These are phyloP conservation scores for Irpex sp. DNA, from an alignment of 1,284 basidiomycete species.

Conservation along the genomic window DNA sequence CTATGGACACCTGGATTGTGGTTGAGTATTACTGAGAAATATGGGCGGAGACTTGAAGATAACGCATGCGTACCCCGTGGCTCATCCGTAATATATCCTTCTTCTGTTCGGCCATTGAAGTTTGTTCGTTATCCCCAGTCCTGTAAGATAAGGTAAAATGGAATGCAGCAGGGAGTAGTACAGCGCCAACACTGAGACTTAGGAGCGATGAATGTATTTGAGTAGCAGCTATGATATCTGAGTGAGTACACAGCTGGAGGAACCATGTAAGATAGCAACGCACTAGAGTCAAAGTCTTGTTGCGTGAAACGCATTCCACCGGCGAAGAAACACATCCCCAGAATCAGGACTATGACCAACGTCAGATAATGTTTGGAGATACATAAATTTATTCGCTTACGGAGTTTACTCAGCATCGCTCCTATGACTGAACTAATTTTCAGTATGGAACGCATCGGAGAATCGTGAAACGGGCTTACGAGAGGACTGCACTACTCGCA, in stretches of 20 bases:
- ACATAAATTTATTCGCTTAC: slow-evolving; percentile 35
- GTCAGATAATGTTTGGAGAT: too few relatives aligned
- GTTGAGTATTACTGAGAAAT: not conserved
- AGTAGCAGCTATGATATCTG: slow-evolving; percentile 51
- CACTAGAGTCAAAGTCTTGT: slow-evolving; percentile 73
- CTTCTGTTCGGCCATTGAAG: slow-evolving; percentile 30
- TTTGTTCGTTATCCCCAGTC: slow-evolving; percentile 22
- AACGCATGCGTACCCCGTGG: slow-evolving; percentile 59
- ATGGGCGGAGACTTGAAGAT: not conserved
- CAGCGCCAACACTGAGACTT: slow-evolving; percentile 74
- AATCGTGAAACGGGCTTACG: slow-evolving; percentile 37
- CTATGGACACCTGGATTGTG: slow-evolving; percentile 50
- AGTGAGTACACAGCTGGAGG: not conserved
- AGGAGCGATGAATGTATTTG: slow-evolving; percentile 83
- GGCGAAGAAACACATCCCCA: slow-evolving; percentile 81
- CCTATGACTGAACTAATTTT: slow-evolving; percentile 67
- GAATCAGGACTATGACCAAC: slow-evolving; percentile 34
- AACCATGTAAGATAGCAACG: slow-evolving; percentile 20
- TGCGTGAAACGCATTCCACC: slow-evolving; percentile 77
- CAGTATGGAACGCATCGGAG: not conserved
- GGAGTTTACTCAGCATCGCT: slow-evolving; percentile 73
- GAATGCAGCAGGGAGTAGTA: slow-evolving; percentile 78
- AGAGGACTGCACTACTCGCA: slow-evolving; percentile 80
- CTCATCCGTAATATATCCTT: slow-evolving; percentile 76
- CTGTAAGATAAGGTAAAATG: slow-evolving; percentile 55